Evolutionary conservation across 2,329 filamentous ascomycete genomes (phyloP), one percentile per base, ranked within the genome.

Genomic region (Colletotrichum sidae): DNA sequence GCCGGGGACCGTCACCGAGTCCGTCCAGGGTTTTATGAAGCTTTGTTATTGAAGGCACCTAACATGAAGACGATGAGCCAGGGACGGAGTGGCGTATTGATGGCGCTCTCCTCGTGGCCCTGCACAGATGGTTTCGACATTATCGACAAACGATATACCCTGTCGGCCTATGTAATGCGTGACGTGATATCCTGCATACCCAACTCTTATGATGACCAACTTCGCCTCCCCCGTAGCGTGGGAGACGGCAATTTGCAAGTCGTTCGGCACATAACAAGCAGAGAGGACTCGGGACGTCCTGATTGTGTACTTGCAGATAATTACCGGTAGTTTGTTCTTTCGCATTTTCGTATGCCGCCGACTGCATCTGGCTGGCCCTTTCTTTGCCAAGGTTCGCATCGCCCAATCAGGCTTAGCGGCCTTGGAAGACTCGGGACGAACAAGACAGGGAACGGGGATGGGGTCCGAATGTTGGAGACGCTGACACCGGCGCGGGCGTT

Each of bases 81-180:
- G 25, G 25, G 25, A 25, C 13, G 37, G 33, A 42, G 37, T 34
- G 42, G 56, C 56, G 49, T 41, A 45, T 49, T 38, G 44, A 51
- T 60, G 56, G 56, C 50, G 57, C n/a, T n/a, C 44, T 15, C 13
- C 13, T 8, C 44, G 11, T 37, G 17, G 38, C 56, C 60, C 56
- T 50, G 55, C 50, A 45, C 50, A 7, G 34, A 33, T 42, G 15
- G 37, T 13, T 42, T 25, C 25, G 25, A 25, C 25, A 7, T 47
- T 42, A 56, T 47, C 46, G 25, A 25, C 25, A 62, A 35, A 62
- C 42, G 58, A 56, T 33, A 50, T 65, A 57, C 51, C 57, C 34
- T 33, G 38, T 56, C 15, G 59, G 33, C 34, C 51, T 52, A 47
- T 55, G 52, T 25, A 25, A 25, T 25, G 25, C 25, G 4, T 25